Percentiles rank a stretch among this genome's conserved stretches.
phyloP scores from a whole-genome alignment of 2,329 filamentous ascomycete species.

The Cercospora citrullina region DNA sequence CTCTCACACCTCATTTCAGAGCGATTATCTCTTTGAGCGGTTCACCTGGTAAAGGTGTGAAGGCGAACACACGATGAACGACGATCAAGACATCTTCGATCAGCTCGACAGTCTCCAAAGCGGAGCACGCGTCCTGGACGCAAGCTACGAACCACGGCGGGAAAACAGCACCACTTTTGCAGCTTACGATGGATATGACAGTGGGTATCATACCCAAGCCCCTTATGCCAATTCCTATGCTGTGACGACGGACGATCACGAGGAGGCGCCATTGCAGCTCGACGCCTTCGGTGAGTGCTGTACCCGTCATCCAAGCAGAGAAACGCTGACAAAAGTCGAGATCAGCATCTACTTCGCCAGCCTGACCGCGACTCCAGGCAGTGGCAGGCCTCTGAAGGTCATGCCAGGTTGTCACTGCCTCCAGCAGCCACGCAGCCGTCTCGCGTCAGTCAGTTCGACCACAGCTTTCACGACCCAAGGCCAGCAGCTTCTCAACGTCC shows the following conservation, averaged over 20 bases:
- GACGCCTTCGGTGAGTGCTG: constrained; percentile 52
- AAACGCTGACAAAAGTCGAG: constrained; percentile 32
- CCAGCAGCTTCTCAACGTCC: background rate
- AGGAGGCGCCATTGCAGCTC: constrained; percentile 33
- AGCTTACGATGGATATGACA: constrained; percentile 18
- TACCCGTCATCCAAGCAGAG: background rate
- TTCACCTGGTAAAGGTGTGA: background rate
- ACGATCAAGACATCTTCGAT: constrained; percentile 31
- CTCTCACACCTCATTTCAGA: background rate
- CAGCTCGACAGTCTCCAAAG: constrained; percentile 33
- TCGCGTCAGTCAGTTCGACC: background rate
- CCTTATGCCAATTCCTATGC: background rate
- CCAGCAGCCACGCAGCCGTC: constrained; percentile 9
- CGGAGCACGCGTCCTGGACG: constrained; percentile 20
- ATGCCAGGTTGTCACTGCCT: constrained; percentile 42
- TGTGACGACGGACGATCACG: constrained; percentile 10
- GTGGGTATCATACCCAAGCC: background rate
- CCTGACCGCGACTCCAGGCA: constrained; percentile 38
- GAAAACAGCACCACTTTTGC: constrained; percentile 12
- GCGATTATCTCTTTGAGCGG: background rate
- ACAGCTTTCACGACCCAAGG: background rate
- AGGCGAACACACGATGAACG: constrained; percentile 15
- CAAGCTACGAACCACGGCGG: constrained; percentile 2
- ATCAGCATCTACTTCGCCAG: constrained; percentile 39
- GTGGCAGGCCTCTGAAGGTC: constrained; percentile 39